These are phyloP conservation scores for Ganoderma lucidum DNA, from an alignment of 1,284 basidiomycete species.

Conservation along the genomic window DNA sequence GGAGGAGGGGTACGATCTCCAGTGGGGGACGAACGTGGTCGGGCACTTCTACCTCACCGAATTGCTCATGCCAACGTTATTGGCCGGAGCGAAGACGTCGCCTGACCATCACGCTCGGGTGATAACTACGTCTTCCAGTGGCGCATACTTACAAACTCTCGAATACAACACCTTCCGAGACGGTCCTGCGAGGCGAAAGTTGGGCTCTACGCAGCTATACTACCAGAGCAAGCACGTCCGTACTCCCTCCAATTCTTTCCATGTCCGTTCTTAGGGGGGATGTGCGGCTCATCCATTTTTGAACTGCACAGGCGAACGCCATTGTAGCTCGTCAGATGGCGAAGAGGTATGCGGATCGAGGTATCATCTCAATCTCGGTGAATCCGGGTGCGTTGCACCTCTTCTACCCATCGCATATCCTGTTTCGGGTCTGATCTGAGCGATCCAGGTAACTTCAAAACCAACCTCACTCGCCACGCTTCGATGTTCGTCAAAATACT, in stretches of 20 bases:
- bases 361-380: conserved; percentile 47
- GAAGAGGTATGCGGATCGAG: conserved; percentile 39
- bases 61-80: conserved; percentile 51
- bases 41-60: conserved; percentile 52
- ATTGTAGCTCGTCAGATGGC: conserved; percentile 26
- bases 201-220: conserved; percentile 44
- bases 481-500: conserved; percentile 14
- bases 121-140: conserved; percentile 49
- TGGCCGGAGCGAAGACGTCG: conserved; percentile 40
- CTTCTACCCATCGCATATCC: no score
- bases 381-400: conserved; percentile 40
- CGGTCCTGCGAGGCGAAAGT: conserved; percentile 38
- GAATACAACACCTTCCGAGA: conserved; percentile 42
- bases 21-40: conserved; percentile 59
- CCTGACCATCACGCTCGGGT: conserved; percentile 50
- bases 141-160: conserved; percentile 39
- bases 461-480: conserved; percentile 27
- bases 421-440: neutral
- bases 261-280: no score
- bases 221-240: conserved; percentile 52
- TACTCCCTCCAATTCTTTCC: conserved; percentile 1
- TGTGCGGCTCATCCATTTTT: neutral
- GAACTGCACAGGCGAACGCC: conserved; percentile 10
- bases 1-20: conserved; percentile 56
- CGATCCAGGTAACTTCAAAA: conserved; percentile 33